Evolutionary conservation across 176 grass and related monocot species (phyloP).

Genomic region (Paspalum notatum): DNA sequence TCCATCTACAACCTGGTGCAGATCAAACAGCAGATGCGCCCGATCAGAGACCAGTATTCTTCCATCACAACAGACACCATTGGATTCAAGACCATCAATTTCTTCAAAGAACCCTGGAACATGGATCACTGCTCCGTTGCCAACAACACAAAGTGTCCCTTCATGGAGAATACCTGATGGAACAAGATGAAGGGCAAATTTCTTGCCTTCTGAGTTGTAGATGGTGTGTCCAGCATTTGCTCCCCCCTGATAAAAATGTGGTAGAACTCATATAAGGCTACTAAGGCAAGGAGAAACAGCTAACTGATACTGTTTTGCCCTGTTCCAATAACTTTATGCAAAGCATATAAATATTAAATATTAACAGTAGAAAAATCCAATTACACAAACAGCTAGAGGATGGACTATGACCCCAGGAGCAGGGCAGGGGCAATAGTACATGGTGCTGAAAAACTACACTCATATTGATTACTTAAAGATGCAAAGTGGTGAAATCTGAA

Average conservation of each 20-base stretch:
- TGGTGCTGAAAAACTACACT: background rate
- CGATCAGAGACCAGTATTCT: constrained; percentile 74
- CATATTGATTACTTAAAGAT: background rate
- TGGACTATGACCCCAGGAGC: background rate
- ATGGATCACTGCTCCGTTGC: constrained; percentile 81
- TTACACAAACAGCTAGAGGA: background rate
- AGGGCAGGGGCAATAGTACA: background rate
- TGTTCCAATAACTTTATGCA: background rate
- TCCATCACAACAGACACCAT: constrained; percentile 62
- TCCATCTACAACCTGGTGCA: constrained; percentile 78
- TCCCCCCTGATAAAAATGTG: constrained; percentile 64
- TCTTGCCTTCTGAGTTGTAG: constrained; percentile 83
- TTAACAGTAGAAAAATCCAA: background rate
- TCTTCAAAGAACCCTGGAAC: constrained; percentile 78
- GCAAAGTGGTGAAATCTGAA: background rate
- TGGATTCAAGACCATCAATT: constrained; percentile 80
- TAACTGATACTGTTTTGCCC: background rate
- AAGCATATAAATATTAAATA: background rate
- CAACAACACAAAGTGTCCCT: constrained; percentile 71
- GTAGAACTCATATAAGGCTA: constrained; percentile 34
- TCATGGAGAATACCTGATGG: constrained; percentile 86
- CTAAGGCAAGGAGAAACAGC: background rate
- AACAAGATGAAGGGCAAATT: constrained; percentile 87
- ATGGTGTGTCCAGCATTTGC: constrained; percentile 93
- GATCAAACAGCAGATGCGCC: constrained; percentile 82